Evolutionary conservation across 148 eudicot genomes (phyloP).

Genomic region (Selenicereus undatus): DNA sequence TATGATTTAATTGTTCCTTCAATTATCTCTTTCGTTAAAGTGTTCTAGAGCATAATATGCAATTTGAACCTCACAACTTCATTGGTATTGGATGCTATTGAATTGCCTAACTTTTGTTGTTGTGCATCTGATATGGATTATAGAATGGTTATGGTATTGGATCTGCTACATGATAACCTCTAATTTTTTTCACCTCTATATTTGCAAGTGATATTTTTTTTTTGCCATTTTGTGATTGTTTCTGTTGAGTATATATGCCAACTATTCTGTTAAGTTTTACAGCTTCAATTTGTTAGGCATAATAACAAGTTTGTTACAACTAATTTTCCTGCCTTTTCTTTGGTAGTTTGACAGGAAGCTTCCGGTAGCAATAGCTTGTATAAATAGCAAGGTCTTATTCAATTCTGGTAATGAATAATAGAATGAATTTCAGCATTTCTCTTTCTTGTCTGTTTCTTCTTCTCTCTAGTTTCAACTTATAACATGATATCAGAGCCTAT

Average conservation of each 20-base stretch:
- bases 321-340: too few species aligned
- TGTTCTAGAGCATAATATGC: background rate
- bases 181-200: background rate
- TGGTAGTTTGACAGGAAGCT: too few species aligned
- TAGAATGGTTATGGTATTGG: background rate
- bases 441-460: background rate
- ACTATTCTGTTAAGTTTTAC: too few species aligned
- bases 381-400: too few species aligned
- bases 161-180: background rate
- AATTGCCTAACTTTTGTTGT: background rate
- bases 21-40: background rate
- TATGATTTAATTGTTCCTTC: background rate
- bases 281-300: too few species aligned
- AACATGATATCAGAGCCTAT: too few species aligned
- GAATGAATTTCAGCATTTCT: background rate
- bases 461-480: background rate
- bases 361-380: too few species aligned
- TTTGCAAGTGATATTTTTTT: background rate
- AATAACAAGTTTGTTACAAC: too few species aligned
- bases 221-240: too few species aligned
- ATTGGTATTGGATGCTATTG: background rate
- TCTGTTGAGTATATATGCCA: too few species aligned
- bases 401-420: background rate
- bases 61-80: background rate
- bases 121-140: too few species aligned